Evolutionary conservation across 1,139 yeast species (phyloP).

Genomic region (Debaryomycetaceae sp.): DNA sequence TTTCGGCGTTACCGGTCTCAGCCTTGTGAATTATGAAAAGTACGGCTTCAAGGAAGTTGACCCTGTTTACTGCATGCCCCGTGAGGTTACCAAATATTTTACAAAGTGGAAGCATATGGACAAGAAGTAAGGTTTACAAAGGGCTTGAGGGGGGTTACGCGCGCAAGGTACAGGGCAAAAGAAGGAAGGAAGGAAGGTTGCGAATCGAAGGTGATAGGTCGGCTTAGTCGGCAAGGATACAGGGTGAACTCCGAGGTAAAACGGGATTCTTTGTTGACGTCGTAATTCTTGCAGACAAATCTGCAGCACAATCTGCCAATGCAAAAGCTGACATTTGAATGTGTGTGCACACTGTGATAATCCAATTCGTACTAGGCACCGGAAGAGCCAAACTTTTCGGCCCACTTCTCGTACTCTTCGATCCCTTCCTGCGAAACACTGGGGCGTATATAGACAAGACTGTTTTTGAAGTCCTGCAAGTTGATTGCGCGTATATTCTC

Average conservation of each 20-base stretch:
- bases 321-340: no score
- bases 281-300: conserved; percentile 3
- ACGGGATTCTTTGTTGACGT: conserved; percentile 1
- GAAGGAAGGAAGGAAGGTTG: no score
- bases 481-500: conserved; percentile 77
- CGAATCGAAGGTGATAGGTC: no score
- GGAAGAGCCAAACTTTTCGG: conserved; percentile 77
- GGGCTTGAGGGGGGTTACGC: no score
- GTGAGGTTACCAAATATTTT: conserved; percentile 33
- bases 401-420: conserved; percentile 78
- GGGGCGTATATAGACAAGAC: conserved; percentile 79
- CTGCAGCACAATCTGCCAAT: no score
- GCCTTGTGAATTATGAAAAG: conserved; percentile 52
- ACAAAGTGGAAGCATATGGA: conserved; percentile 22
- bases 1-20: conserved; percentile 81
- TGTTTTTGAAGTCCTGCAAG: conserved; percentile 62
- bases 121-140: neutral
- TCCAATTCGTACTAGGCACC: conserved; percentile 47
- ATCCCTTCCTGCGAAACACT: conserved; percentile 85
- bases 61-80: conserved; percentile 83
- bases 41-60: conserved; percentile 48
- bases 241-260: conserved; percentile 1
- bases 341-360: no score
- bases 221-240: no score
- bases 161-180: no score